Evolutionary conservation across 192 early-diverging fungal genomes (phyloP).

Genomic region (Gaertneriomyces semiglobifer): DNA sequence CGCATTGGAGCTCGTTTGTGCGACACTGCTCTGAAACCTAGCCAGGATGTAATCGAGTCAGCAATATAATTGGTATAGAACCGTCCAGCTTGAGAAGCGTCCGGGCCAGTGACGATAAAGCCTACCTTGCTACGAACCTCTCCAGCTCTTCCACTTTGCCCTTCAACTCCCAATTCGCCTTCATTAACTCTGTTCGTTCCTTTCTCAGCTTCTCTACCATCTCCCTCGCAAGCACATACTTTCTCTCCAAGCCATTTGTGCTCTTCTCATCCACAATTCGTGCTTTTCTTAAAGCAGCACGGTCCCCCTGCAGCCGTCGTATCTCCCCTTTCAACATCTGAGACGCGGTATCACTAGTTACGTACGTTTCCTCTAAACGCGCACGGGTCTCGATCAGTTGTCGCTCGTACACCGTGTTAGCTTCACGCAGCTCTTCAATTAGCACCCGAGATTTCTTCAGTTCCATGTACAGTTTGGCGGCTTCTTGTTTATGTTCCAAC

Average conservation of each 20-base stretch:
- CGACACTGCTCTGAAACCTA: no score
- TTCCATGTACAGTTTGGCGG: slow-evolving; percentile 44
- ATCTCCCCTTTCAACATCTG: slow-evolving; percentile 50
- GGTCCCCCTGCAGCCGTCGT: slow-evolving; percentile 38
- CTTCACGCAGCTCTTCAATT: slow-evolving; percentile 33
- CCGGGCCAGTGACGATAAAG: not conserved
- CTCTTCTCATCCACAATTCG: slow-evolving; percentile 33
- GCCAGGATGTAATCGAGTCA: no score
- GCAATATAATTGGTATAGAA: no score
- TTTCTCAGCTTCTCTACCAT: slow-evolving; percentile 44
- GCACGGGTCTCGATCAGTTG: slow-evolving; percentile 41
- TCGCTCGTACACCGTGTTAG: slow-evolving; percentile 32
- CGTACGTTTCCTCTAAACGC: slow-evolving; percentile 40
- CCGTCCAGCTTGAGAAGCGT: no score
- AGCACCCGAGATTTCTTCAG: slow-evolving; percentile 40
- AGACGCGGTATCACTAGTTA: slow-evolving; percentile 41
- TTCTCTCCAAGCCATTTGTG: slow-evolving; percentile 36
- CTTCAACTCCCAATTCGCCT: slow-evolving; percentile 34
- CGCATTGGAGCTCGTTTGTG: no score
- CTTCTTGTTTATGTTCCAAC: slow-evolving; percentile 48
- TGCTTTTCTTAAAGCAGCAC: slow-evolving; percentile 23
- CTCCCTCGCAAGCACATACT: slow-evolving; percentile 39
- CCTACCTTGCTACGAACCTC: not conserved
- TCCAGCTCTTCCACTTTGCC: slow-evolving; percentile 16
- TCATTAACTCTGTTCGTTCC: slow-evolving; percentile 38